These are phyloP conservation scores for Backusella circina DNA, from an alignment of 192 early-diverging fungal species.

Conservation along the genomic window DNA sequence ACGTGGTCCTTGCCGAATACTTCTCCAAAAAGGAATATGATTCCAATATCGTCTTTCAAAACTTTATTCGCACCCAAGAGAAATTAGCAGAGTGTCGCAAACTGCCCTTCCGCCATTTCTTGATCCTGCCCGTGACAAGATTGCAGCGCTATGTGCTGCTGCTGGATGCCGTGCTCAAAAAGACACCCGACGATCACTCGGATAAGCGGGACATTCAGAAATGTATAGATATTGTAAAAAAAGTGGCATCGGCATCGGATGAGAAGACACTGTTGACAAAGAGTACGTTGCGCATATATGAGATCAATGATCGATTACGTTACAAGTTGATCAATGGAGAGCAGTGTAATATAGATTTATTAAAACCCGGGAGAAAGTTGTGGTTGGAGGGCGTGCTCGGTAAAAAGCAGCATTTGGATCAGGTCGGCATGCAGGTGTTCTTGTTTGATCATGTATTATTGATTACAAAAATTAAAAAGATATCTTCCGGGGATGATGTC, in stretches of 20 bases:
- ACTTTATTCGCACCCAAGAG: conserved; percentile 65
- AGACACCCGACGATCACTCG: conserved; percentile 74
- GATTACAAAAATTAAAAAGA: conserved; percentile 60
- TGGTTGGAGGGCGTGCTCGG: conserved; percentile 78
- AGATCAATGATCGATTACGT: conserved; percentile 22
- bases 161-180: conserved; percentile 75
- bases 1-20: conserved; percentile 74
- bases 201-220: conserved; percentile 64
- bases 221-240: conserved; percentile 15
- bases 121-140: conserved; percentile 82
- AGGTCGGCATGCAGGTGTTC: conserved; percentile 70
- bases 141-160: conserved; percentile 84
- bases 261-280: conserved; percentile 10
- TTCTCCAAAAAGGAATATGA: conserved; percentile 64
- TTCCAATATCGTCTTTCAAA: conserved; percentile 61
- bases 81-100: conserved; percentile 16
- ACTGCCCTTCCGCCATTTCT: conserved; percentile 32
- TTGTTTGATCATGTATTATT: conserved; percentile 87
- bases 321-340: conserved; percentile 13
- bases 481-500: conserved; percentile 42
- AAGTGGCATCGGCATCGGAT: conserved; percentile 16
- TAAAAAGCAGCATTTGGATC: conserved; percentile 37
- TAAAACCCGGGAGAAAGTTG: conserved; percentile 62
- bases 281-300: conserved; percentile 18
- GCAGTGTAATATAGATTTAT: conserved; percentile 66